Conservation (phyloP, 2,329 filamentous ascomycete genomes). For the Zymoseptoria tritici region DNA sequence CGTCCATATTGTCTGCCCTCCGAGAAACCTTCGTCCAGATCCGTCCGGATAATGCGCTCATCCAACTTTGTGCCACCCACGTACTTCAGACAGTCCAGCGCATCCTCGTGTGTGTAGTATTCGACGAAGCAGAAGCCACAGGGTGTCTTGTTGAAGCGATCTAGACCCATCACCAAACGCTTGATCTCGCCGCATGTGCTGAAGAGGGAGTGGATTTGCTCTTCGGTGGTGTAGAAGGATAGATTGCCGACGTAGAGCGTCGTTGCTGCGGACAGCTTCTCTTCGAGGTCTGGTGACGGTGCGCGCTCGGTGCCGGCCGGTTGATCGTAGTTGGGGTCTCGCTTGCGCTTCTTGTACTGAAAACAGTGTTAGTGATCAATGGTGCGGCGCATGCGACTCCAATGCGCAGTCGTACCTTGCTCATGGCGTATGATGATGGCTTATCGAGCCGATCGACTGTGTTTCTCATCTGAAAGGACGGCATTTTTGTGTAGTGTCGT, state of each 20-base stretch:
- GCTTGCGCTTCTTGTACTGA: slow-evolving; percentile 65
- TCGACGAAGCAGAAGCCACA: slow-evolving; percentile 99
- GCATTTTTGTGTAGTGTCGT: slow-evolving; percentile 33
- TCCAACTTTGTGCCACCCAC: slow-evolving; percentile 96
- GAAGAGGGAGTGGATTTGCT: slow-evolving; percentile 80
- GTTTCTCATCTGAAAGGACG: slow-evolving; percentile 43
- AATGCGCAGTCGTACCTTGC: slow-evolving; percentile 54
- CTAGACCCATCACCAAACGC: slow-evolving; percentile 92
- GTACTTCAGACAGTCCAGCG: slow-evolving; percentile 97
- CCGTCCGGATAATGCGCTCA: slow-evolving; percentile 90
- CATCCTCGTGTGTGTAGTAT: slow-evolving; percentile 96
- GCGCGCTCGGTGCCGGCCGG: slow-evolving; percentile 36
- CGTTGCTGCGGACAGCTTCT: slow-evolving; percentile 77
- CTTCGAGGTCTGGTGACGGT: slow-evolving; percentile 55
- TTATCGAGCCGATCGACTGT: slow-evolving; percentile 90
- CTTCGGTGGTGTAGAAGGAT: slow-evolving; percentile 76
- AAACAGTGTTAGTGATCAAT: slow-evolving; percentile 9
- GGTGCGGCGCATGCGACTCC: not conserved
- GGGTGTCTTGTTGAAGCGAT: slow-evolving; percentile 93
- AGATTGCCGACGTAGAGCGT: slow-evolving; percentile 97
- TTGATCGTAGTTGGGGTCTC: slow-evolving; percentile 50
- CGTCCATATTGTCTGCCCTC: slow-evolving; percentile 92
- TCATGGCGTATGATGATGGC: slow-evolving; percentile 87
- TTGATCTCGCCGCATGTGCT: slow-evolving; percentile 85
- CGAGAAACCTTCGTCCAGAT: slow-evolving; percentile 90